Evolutionary conservation across 2,329 filamentous ascomycete species (phyloP), one percentile per base, ranked within the genome.

Genomic region (Albifimbria verrucaria): DNA sequence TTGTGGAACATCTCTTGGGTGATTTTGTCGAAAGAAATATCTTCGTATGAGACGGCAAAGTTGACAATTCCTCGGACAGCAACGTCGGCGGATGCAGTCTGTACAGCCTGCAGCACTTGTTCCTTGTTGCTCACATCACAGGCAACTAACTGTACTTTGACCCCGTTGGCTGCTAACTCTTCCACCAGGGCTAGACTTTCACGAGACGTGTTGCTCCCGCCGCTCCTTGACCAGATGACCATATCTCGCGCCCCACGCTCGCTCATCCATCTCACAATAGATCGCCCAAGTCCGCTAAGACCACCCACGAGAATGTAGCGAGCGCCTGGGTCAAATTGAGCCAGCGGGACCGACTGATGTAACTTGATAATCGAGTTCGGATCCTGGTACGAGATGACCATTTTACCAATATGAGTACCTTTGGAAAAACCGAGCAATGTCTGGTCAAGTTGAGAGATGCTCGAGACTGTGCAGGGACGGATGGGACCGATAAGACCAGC

Each of bases 381-480:
- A 20, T 59, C 32, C 28, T 54, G 48, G 49, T 52, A 57, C 11
- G 52, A 49, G 3, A 59, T 53, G 4, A 63, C 59, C 2, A 62
- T 36, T 52, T 69, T 69, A 18, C 63, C 63, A n/a, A 62, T 52
- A 15, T 12, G 41, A 56, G 46, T 63, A 42, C 5, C 61, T 59
- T 28, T 56, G 50, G n/a, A 39, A 44, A 7, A 68, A 42, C 2
- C 49, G 48, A 1, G 63, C 56, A 20, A 65, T 42, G 39, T 66
- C 39, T 51, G 49, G 4, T 63, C 55, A 7, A 70, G 55, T 3
- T 57, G 61, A 45, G 68, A 64, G 11, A 66, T 28, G 2, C 66
- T 65, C 0, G 67, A 64, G 42, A 55, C 55, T 23, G 58, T 65
- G 0, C 59, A 61, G 4, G 65, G 25, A 2, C 62, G 65, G 49